Conservation (phyloP, 139 green algal species). For the Chlamydomonas sphaeroides region DNA sequence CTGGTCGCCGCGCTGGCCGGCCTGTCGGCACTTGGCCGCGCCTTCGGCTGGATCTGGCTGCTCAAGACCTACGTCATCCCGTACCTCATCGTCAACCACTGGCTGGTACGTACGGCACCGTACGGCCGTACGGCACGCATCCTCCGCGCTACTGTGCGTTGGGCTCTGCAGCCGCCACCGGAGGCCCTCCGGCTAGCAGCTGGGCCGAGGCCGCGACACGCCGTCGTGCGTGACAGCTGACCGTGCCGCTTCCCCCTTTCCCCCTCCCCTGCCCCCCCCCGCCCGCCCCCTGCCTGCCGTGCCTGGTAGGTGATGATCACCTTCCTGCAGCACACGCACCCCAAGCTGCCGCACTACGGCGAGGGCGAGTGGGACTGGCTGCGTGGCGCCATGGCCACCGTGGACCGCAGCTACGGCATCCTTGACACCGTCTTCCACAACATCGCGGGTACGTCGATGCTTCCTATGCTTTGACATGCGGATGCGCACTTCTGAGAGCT, state of each 20-base stretch:
- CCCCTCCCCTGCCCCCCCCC: neutral
- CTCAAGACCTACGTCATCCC: slow-evolving; percentile 84
- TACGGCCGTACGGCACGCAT: too few species aligned
- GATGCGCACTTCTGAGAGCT: too few species aligned
- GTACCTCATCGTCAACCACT: slow-evolving; percentile 91
- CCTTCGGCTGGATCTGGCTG: slow-evolving; percentile 76
- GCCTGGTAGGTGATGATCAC: slow-evolving; percentile 76
- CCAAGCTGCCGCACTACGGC: slow-evolving; percentile 81
- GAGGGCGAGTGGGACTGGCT: slow-evolving; percentile 92
- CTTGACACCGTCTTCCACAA: slow-evolving; percentile 84
- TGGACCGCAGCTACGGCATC: slow-evolving; percentile 87
- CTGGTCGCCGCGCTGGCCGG: slow-evolving; percentile 64
- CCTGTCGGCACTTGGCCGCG: slow-evolving; percentile 54
- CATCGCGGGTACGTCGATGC: slow-evolving; percentile 83
- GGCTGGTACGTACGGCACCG: slow-evolving; percentile 83
- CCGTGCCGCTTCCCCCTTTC: too few species aligned
- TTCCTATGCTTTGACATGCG: too few species aligned
- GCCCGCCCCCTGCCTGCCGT: too few species aligned
- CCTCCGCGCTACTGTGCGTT: too few species aligned
- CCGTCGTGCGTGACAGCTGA: too few species aligned
- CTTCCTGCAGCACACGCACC: slow-evolving; percentile 91
- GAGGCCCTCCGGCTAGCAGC: too few species aligned
- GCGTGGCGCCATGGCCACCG: slow-evolving; percentile 85
- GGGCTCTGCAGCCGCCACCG: too few species aligned
- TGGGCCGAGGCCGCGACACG: too few species aligned